Conservation (phyloP, 2,329 filamentous ascomycete species). For the Cadophora sp. region DNA sequence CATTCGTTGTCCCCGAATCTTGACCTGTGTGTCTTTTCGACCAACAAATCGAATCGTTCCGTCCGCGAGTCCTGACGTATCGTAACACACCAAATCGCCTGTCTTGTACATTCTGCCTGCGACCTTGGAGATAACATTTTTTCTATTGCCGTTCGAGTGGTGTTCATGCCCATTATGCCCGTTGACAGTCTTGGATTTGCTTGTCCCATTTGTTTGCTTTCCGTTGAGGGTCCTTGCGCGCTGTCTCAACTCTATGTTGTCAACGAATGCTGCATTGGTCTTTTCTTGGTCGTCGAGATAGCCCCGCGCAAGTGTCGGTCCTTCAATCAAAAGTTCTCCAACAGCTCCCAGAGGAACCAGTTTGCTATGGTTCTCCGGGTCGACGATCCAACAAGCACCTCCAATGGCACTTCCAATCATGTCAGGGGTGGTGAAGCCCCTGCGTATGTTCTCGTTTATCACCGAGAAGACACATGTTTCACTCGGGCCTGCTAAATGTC, state of each 20-base stretch:
- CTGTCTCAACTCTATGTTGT: not conserved
- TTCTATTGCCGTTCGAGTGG: not conserved
- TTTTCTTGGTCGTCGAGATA: conserved; percentile 59
- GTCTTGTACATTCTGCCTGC: conserved; percentile 40
- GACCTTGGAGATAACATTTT: not conserved
- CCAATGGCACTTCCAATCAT: conserved; percentile 21
- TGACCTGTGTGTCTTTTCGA: conserved; percentile 69
- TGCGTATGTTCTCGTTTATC: conserved; percentile 1
- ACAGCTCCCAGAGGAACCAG: conserved; percentile 32
- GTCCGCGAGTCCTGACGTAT: conserved; percentile 51
- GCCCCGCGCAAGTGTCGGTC: conserved; percentile 64
- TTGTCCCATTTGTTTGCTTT: not conserved
- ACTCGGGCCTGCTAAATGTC: not conserved
- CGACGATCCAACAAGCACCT: conserved; percentile 46
- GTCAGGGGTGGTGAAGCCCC: conserved; percentile 4
- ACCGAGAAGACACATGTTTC: conserved; percentile 11
- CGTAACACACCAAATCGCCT: conserved; percentile 50
- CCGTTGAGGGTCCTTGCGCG: too few species aligned
- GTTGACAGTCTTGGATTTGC: not conserved
- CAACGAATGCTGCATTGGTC: conserved; percentile 23
- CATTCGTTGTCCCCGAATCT: conserved; percentile 67
- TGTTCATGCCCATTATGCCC: not conserved
- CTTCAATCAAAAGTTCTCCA: conserved; percentile 42
- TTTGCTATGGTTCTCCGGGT: conserved; percentile 27
- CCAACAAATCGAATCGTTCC: conserved; percentile 66